Evolutionary conservation across 2,329 filamentous ascomycete genomes (phyloP).

Genomic region (Ascochyta clinopodiicola): DNA sequence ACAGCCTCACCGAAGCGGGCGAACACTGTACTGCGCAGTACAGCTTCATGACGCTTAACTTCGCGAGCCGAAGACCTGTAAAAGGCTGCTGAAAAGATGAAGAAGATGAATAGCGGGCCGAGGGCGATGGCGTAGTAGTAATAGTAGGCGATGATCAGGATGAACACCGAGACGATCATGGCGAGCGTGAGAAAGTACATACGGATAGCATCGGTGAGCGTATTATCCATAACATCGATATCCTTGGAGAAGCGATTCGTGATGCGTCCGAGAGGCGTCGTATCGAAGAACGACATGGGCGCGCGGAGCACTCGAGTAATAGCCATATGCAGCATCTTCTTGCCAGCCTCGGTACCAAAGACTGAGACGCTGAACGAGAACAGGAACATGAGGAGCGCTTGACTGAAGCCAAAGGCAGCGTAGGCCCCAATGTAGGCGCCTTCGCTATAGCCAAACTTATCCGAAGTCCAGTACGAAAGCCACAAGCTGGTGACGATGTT

Average conservation of each 20-base stretch:
- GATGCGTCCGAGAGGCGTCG: slow-evolving; percentile 91
- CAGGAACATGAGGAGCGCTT: slow-evolving; percentile 64
- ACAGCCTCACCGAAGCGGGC: slow-evolving; percentile 91
- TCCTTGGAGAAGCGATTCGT: slow-evolving; percentile 97
- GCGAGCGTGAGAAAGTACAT: slow-evolving; percentile 90
- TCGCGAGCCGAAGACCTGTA: slow-evolving; percentile 91
- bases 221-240: slow-evolving; percentile 96
- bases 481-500: slow-evolving; percentile 90
- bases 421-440: slow-evolving; percentile 73
- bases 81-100: slow-evolving; percentile 82
- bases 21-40: slow-evolving; percentile 86
- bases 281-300: slow-evolving; percentile 93
- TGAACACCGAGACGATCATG: slow-evolving; percentile 68
- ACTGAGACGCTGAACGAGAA: slow-evolving; percentile 82
- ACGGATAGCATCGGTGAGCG: slow-evolving; percentile 83
- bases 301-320: slow-evolving; percentile 75
- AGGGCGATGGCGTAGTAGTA: slow-evolving; percentile 81
- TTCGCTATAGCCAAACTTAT: slow-evolving; percentile 71
- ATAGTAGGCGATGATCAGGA: slow-evolving; percentile 93
- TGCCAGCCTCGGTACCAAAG: slow-evolving; percentile 81
- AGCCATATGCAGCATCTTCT: slow-evolving; percentile 79
- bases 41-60: slow-evolving; percentile 91
- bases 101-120: slow-evolving; percentile 74
- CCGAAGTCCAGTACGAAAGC: slow-evolving; percentile 91
- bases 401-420: slow-evolving; percentile 25